Conservation (phyloP, 2,329 filamentous ascomycete genomes). For the Colletotrichum incanum region DNA sequence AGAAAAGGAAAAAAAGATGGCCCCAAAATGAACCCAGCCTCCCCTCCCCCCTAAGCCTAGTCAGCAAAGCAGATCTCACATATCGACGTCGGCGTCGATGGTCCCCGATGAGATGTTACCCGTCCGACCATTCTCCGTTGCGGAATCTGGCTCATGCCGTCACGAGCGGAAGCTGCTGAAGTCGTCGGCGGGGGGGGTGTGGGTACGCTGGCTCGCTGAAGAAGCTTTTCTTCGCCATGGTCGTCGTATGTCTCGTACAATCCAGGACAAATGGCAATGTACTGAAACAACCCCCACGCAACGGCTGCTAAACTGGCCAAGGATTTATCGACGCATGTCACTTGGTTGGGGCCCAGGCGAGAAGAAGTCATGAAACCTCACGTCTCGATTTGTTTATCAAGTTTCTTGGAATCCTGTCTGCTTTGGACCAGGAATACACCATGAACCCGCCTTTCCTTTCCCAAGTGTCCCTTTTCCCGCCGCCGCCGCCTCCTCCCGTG, state of each 20-base stretch:
- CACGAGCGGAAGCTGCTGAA: neutral
- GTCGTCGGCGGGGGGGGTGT: neutral
- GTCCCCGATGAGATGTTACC: neutral
- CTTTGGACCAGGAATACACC: neutral
- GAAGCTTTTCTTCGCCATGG: neutral
- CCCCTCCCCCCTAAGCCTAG: neutral
- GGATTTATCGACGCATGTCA: neutral
- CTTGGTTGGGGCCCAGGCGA: neutral
- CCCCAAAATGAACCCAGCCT: too few relatives aligned
- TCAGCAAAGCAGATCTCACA: neutral
- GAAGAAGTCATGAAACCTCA: neutral
- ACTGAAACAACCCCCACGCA: neutral
- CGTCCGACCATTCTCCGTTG: too few relatives aligned
- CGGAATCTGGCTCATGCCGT: too few relatives aligned
- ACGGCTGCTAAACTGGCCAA: neutral
- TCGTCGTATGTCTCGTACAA: neutral
- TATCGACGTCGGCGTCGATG: neutral
- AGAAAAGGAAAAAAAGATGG: too few relatives aligned
- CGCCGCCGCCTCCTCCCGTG: conserved; percentile 6
- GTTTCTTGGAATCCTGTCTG: conserved; percentile 2
- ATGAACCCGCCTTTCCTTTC: neutral
- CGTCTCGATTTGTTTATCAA: neutral
- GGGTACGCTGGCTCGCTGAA: neutral
- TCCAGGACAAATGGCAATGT: neutral
- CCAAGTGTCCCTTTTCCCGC: neutral